These are phyloP conservation scores for Bryum argenteum DNA, from an alignment of 225 moss, liverwort and hornwort genomes.

Conservation along the genomic window DNA sequence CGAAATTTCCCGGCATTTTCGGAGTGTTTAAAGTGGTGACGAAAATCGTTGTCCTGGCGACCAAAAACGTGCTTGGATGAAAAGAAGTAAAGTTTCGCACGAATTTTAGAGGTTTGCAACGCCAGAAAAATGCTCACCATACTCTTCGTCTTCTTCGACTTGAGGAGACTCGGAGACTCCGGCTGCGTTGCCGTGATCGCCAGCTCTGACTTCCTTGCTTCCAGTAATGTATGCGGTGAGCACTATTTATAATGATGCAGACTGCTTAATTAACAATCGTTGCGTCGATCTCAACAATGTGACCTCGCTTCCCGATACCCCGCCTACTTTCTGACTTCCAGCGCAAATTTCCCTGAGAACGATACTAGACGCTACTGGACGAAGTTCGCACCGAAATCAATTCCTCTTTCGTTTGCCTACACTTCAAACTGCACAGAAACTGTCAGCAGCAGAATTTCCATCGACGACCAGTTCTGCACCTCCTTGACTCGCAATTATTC, in stretches of 20 bases:
- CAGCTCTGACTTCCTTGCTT: constrained; percentile 41
- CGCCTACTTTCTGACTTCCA: neutral
- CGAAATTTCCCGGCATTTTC: constrained; percentile 1
- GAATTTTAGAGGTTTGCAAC: constrained; percentile 16
- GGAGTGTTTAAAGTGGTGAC: neutral
- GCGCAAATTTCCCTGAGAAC: constrained; percentile 7
- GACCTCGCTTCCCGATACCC: constrained; percentile 14
- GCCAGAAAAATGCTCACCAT: constrained; percentile 43
- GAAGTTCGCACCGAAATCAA: neutral
- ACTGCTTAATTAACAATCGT: constrained; percentile 8
- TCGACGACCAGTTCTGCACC: constrained; percentile 13
- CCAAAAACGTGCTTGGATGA: constrained; percentile 14
- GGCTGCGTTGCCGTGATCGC: constrained; percentile 44
- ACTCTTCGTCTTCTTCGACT: constrained; percentile 49
- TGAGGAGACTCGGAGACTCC: constrained; percentile 50
- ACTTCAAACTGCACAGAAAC: constrained; percentile 31
- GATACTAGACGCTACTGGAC: constrained; percentile 2
- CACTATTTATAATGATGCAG: neutral
- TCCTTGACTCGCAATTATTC: constrained; percentile 8
- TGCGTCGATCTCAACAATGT: neutral
- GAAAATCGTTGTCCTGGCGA: constrained; percentile 6
- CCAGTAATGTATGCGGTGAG: constrained; percentile 4
- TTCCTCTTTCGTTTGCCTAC: constrained; percentile 20
- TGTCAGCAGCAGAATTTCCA: constrained; percentile 27
- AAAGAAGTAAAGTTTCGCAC: constrained; percentile 14